These are phyloP conservation scores for Arabidopsis thaliana DNA, from an alignment of 345 rosid species.

Conservation along the genomic window TAIR10.1 NC_003071.7:12770001-12770500, in stretches of 20 bases:
- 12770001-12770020: conserved; percentile 57
- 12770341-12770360: conserved; percentile 8
- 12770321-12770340: neutral
- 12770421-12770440: neutral
- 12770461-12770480: conserved; percentile 60
- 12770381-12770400: conserved; percentile 29
- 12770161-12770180: conserved; percentile 2
- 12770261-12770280: conserved; percentile 68
- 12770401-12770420: conserved; percentile 24
- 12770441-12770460: neutral
- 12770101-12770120: neutral
- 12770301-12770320: neutral
- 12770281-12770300: neutral
- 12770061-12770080: conserved; percentile 52
- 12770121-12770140: neutral
- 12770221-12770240: conserved; percentile 92
- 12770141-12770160: conserved; percentile 2
- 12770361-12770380: neutral
- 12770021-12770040: conserved; percentile 92
- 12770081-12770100: conserved; percentile 31
- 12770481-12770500: conserved; percentile 53
- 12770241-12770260: conserved; percentile 78
- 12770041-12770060: conserved; percentile 86
- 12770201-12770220: conserved; percentile 94
- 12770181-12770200: conserved; percentile 24